Percentiles rank a stretch among this genome's conserved stretches.
These are phyloP conservation scores for Alternaria tenuissima DNA, from an alignment of 2,329 filamentous ascomycete genomes.

Conservation along the genomic window DNA sequence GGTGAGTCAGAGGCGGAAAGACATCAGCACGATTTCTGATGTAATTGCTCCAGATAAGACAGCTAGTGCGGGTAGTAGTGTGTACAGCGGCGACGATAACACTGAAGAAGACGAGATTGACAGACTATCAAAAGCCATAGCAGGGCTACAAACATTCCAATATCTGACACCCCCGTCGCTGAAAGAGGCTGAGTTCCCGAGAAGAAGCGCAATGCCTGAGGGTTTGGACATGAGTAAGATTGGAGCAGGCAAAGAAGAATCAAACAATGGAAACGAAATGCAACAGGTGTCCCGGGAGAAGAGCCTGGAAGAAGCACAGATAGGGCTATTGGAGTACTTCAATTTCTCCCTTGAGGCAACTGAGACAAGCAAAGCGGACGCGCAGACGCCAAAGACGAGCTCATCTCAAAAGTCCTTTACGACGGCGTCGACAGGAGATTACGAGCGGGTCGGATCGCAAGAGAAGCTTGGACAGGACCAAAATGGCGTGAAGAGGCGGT, in stretches of 20 bases:
- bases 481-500: slow-evolving; percentile 18
- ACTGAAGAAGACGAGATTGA: not conserved
- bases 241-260: not conserved
- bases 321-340: not conserved
- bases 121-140: not conserved
- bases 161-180: not conserved
- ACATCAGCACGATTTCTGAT: not conserved
- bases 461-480: not conserved
- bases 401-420: not conserved
- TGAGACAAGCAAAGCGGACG: not conserved
- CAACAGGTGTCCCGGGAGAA: not conserved
- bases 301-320: not conserved
- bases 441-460: slow-evolving; percentile 7
- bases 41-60: fast-evolving
- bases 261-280: not conserved
- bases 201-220: slow-evolving; percentile 9
- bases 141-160: not conserved
- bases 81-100: not conserved
- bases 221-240: slow-evolving; percentile 8
- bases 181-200: not conserved
- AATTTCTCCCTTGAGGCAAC: not conserved
- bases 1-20: too few species aligned
- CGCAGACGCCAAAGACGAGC: not conserved
- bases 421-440: slow-evolving; percentile 1
- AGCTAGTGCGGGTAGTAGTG: not conserved